Conservation (phyloP, 2,329 filamentous ascomycete species). For the Colletotrichum limetticola region DNA sequence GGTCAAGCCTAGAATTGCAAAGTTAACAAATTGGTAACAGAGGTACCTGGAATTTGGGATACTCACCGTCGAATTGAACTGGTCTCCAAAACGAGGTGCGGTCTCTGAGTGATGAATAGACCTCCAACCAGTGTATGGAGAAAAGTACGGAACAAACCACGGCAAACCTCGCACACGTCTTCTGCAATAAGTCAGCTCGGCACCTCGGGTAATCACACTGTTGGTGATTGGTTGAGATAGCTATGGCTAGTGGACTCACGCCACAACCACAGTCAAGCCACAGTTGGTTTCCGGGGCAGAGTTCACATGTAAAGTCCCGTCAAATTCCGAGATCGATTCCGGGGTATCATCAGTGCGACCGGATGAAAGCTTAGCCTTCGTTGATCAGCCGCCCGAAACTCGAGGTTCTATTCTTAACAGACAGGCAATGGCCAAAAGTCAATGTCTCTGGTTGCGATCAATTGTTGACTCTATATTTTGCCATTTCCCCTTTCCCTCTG, state of each 20-base stretch:
- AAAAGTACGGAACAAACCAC: slow-evolving; percentile 8
- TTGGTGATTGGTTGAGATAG: background rate
- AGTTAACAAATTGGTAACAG: background rate
- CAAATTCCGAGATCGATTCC: slow-evolving; percentile 28
- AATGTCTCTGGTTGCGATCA: background rate
- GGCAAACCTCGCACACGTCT: slow-evolving; percentile 20
- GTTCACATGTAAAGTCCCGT: slow-evolving; percentile 28
- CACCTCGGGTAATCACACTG: slow-evolving; percentile 18
- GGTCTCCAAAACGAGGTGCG: slow-evolving; percentile 30
- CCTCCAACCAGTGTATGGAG: slow-evolving; percentile 16
- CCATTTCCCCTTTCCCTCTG: background rate
- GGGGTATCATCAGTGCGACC: slow-evolving; percentile 28
- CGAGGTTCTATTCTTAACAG: background rate
- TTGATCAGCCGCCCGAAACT: background rate
- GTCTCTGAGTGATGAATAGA: slow-evolving; percentile 25
- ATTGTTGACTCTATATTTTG: background rate
- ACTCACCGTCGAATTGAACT: slow-evolving; percentile 24
- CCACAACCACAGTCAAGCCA: background rate
- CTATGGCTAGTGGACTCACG: background rate
- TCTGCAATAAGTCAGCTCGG: slow-evolving; percentile 8
- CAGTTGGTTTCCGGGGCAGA: background rate
- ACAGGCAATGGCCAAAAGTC: background rate
- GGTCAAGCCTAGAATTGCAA: slow-evolving; percentile 4
- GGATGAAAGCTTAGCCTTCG: slow-evolving; percentile 26
- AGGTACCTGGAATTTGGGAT: background rate